phyloP scores from a whole-genome alignment of 169 alveolate species.

The Perkinsus marinus region DNA sequence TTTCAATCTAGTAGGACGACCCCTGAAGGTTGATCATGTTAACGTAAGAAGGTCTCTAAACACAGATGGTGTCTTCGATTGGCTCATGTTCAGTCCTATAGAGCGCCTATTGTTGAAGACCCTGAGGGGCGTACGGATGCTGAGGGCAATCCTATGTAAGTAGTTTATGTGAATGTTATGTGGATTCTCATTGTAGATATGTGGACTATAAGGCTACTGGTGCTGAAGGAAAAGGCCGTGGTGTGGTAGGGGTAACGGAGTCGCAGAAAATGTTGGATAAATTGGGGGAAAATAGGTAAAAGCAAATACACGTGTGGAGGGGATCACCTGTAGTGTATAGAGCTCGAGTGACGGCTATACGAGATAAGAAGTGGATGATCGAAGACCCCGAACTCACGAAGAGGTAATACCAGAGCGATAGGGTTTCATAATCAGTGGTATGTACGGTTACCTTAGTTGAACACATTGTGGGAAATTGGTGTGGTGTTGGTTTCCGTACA shows the following conservation, averaged over 20 bases:
- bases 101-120: neutral
- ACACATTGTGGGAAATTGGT: too few species aligned
- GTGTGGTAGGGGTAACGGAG: constrained; percentile 36
- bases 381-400: neutral
- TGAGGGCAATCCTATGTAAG: neutral
- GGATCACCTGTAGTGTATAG: neutral
- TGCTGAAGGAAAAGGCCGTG: constrained; percentile 58
- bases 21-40: constrained; percentile 84
- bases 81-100: neutral
- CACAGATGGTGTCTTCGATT: neutral
- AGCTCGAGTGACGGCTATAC: neutral
- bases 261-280: neutral
- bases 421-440: too few species aligned
- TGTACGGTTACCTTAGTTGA: too few species aligned
- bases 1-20: constrained; percentile 61
- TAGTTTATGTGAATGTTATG: neutral
- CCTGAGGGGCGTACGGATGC: constrained; percentile 30
- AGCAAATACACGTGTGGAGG: neutral
- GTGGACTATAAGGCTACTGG: constrained; percentile 52
- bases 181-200: neutral
- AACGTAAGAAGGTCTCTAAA: constrained; percentile 42
- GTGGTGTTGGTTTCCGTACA: too few species aligned
- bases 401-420: too few species aligned
- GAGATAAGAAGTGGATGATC: neutral
- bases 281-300: neutral